phyloP scores from a whole-genome alignment of 495 filamentous ascomycete genomes.

The Podospora tetraspora region DNA sequence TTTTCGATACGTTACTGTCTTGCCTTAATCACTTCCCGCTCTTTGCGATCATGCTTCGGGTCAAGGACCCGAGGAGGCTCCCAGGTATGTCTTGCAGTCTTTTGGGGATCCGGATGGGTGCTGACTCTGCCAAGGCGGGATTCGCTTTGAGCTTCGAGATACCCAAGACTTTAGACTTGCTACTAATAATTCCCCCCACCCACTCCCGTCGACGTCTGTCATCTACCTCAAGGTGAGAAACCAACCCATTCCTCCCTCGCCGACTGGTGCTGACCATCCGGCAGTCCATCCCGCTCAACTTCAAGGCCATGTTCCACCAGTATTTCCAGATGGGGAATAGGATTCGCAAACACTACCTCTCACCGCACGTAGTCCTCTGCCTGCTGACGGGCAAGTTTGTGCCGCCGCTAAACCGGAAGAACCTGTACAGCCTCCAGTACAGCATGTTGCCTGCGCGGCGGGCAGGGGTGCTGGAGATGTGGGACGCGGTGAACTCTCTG shows the following conservation, averaged over 20 bases:
- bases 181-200: constrained; percentile 30
- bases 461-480: constrained; percentile 77
- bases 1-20: constrained; percentile 82
- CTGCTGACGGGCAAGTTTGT: constrained; percentile 85
- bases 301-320: constrained; percentile 89
- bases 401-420: constrained; percentile 86
- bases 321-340: constrained; percentile 93
- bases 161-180: constrained; percentile 47
- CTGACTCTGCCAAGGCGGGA: constrained; percentile 55
- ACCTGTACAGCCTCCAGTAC: constrained; percentile 95
- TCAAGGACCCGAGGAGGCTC: constrained; percentile 87
- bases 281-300: constrained; percentile 82
- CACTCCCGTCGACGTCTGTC: constrained; percentile 56
- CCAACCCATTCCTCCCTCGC: not conserved
- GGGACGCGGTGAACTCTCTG: constrained; percentile 59
- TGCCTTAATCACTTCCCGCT: constrained; percentile 97
- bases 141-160: constrained; percentile 85
- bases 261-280: not conserved
- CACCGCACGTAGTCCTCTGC: constrained; percentile 78
- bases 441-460: constrained; percentile 88
- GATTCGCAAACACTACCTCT: constrained; percentile 91
- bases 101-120: not conserved
- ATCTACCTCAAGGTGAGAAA: constrained; percentile 68
- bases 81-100: constrained; percentile 55
- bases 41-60: constrained; percentile 92